phyloP scores from a whole-genome alignment of 139 green algal genomes.

The Chlamydomonas schloesseri region DNA sequence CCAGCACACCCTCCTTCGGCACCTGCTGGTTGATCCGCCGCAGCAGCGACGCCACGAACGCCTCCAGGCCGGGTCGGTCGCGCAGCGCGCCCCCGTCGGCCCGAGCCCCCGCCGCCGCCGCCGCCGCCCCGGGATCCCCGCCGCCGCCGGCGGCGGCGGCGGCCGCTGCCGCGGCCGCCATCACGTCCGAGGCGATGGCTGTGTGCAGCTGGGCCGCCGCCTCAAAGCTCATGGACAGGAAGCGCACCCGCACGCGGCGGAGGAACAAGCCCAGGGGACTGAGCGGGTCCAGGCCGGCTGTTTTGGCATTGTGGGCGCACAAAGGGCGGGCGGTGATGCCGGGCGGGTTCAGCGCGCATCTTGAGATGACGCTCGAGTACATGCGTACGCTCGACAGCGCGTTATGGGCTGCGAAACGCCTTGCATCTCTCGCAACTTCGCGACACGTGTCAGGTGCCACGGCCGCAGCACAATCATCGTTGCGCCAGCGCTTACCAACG shows the following conservation, averaged over 20 bases:
- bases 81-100: slow-evolving; percentile 23
- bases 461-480: no score
- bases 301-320: no score
- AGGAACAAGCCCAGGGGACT: slow-evolving; percentile 59
- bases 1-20: no score
- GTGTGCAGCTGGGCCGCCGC: slow-evolving; percentile 20
- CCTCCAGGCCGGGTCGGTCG: slow-evolving; percentile 30
- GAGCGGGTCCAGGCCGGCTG: slow-evolving; percentile 39
- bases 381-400: no score
- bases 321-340: no score
- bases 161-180: neutral
- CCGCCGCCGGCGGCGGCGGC: slow-evolving; percentile 3
- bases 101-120: neutral
- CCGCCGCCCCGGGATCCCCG: neutral
- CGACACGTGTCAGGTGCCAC: no score
- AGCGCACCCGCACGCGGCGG: slow-evolving; percentile 38
- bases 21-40: slow-evolving; percentile 38
- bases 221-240: slow-evolving; percentile 57
- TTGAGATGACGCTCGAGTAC: no score
- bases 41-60: slow-evolving; percentile 3
- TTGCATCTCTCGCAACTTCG: no score
- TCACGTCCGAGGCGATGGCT: slow-evolving; percentile 4
- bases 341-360: no score
- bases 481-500: neutral
- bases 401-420: no score